Conservation (phyloP, 306 rosid genomes). For the Comarum palustre region DNA sequence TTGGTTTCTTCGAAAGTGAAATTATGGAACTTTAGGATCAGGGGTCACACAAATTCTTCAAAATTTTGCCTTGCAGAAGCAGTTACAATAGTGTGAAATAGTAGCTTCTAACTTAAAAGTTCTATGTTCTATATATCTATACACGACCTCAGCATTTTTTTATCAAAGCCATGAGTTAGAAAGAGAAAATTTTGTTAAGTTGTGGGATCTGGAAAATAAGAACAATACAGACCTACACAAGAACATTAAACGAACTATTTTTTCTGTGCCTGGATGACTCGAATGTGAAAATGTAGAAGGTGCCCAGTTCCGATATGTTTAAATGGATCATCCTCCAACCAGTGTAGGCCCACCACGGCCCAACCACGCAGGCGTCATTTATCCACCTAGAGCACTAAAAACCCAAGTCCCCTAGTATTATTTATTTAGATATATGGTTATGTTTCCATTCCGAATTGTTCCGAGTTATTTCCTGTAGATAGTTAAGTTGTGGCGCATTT, state of each 20-base stretch:
- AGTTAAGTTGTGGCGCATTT: neutral
- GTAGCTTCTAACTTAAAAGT: neutral
- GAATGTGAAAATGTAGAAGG: neutral
- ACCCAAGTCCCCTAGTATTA: too few species aligned
- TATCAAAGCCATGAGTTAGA: neutral
- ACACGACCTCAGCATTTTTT: neutral
- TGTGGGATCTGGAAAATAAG: neutral
- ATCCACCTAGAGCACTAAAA: too few species aligned
- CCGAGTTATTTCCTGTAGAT: neutral
- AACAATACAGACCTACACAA: too few species aligned
- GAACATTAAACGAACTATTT: neutral
- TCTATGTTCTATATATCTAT: too few species aligned
- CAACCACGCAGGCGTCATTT: too few species aligned
- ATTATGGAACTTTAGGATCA: conserved; percentile 78
- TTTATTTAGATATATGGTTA: too few species aligned
- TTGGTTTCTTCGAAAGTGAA: conserved; percentile 70
- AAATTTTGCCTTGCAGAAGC: conserved; percentile 50
- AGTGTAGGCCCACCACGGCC: too few species aligned
- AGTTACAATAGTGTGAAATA: conserved; percentile 26
- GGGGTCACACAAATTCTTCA: conserved; percentile 43
- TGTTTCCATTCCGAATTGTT: neutral
- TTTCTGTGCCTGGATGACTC: neutral
- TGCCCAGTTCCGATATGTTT: too few species aligned
- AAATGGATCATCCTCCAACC: too few species aligned
- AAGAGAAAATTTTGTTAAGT: neutral